Percentiles rank a stretch among this genome's conserved stretches.
Evolutionary conservation across 768 basidiomycete genomes (phyloP).

Genomic region (Serendipita sp.): DNA sequence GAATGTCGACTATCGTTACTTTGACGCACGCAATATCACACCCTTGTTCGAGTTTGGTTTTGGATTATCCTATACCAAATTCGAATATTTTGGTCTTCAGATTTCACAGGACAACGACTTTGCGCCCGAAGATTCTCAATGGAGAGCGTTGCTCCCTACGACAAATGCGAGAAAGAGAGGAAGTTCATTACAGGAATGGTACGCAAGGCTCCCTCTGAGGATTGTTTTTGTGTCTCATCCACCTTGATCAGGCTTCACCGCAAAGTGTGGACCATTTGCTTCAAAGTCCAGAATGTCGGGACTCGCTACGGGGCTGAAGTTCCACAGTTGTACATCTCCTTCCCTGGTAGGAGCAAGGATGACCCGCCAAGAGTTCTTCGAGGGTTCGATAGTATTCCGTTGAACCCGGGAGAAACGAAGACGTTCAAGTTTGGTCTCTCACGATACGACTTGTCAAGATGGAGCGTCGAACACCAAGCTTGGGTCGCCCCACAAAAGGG

Average conservation of each 20-base stretch:
- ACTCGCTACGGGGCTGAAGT: constrained; percentile 41
- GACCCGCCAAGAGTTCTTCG: constrained; percentile 58
- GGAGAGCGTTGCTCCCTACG: constrained; percentile 10
- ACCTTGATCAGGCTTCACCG: constrained; percentile 24
- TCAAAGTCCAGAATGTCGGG: constrained; percentile 52
- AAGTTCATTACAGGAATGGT: constrained; percentile 17
- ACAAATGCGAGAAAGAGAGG: neutral
- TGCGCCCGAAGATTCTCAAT: constrained; percentile 14
- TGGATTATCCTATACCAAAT: constrained; percentile 73
- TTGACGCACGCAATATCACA: constrained; percentile 38
- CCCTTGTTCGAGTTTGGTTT: constrained; percentile 62
- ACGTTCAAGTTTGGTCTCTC: constrained; percentile 41
- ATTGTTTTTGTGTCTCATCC: neutral
- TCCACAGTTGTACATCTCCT: constrained; percentile 60
- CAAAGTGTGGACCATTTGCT: constrained; percentile 44
- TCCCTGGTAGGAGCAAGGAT: constrained; percentile 34
- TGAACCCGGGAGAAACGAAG: constrained; percentile 30
- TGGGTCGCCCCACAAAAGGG: constrained; percentile 55
- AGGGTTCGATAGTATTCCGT: constrained; percentile 44
- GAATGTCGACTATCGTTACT: constrained; percentile 56
- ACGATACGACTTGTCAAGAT: constrained; percentile 54
- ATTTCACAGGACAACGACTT: constrained; percentile 18
- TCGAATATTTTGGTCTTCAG: constrained; percentile 46
- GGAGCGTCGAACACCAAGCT: constrained; percentile 53
- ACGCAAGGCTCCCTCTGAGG: constrained; percentile 12